These are phyloP conservation scores for Lentinula novae-zelandiae DNA, from an alignment of 1,284 basidiomycete species.

Conservation along the genomic window DNA sequence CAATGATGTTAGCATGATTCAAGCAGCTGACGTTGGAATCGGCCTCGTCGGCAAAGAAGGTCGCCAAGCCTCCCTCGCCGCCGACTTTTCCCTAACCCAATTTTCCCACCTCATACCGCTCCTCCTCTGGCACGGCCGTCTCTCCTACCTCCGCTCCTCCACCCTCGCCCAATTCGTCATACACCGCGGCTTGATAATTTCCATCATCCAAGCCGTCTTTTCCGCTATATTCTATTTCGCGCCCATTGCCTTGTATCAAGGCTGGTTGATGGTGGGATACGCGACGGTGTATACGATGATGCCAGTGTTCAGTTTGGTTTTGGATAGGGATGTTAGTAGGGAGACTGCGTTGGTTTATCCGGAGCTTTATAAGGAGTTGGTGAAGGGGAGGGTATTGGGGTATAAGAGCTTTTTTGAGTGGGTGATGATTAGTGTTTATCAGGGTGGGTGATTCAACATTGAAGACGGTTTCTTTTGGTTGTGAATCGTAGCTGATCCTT, in stretches of 20 bases:
- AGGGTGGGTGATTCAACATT: slow-evolving; percentile 55
- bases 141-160: slow-evolving; percentile 96
- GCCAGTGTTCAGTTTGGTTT: slow-evolving; percentile 94
- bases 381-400: slow-evolving; percentile 89
- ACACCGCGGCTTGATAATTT: slow-evolving; percentile 96
- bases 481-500: not conserved
- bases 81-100: slow-evolving; percentile 96
- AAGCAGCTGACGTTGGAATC: slow-evolving; percentile 90
- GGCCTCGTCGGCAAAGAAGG: slow-evolving; percentile 99
- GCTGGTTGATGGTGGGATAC: slow-evolving; percentile 98
- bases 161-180: slow-evolving; percentile 99
- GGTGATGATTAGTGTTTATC: slow-evolving; percentile 97
- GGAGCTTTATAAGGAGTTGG: slow-evolving; percentile 96
- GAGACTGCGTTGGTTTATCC: slow-evolving; percentile 95
- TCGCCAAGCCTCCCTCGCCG: slow-evolving; percentile 95
- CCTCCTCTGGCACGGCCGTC: slow-evolving; percentile 95
- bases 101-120: slow-evolving; percentile 95
- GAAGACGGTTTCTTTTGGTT: too few species aligned
- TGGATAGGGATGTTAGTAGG: slow-evolving; percentile 95
- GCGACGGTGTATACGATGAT: slow-evolving; percentile 99
- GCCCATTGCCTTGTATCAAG: slow-evolving; percentile 97
- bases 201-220: slow-evolving; percentile 96
- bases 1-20: slow-evolving; percentile 96
- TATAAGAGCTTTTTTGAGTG: slow-evolving; percentile 99
- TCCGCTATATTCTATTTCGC: slow-evolving; percentile 99